These are phyloP conservation scores for Clarireedia monteithiana DNA, from an alignment of 2,329 filamentous ascomycete genomes.

Conservation along the genomic window DNA sequence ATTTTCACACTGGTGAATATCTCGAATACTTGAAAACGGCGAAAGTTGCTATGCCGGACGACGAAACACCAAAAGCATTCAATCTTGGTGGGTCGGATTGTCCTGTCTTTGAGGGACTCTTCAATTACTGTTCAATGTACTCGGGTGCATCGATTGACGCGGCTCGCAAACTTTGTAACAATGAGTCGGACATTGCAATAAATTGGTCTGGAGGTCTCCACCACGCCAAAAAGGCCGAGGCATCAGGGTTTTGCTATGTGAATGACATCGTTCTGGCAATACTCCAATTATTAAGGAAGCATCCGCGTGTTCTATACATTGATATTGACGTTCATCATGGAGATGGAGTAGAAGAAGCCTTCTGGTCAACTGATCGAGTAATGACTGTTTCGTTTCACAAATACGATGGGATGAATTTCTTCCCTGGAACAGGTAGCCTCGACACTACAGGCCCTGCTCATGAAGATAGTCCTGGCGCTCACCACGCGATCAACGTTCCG, in stretches of 20 bases:
- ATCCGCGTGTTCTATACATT: conserved; percentile 85
- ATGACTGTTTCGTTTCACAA: conserved; percentile 97
- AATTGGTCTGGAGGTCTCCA: conserved; percentile 97
- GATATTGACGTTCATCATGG: conserved; percentile 91
- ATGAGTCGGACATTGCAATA: conserved; percentile 89
- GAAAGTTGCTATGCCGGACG: conserved; percentile 56
- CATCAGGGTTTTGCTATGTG: conserved; percentile 96
- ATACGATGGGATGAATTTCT: conserved; percentile 77
- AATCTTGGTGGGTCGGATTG: conserved; percentile 90
- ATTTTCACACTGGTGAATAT: conserved; percentile 85
- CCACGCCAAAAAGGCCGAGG: conserved; percentile 90
- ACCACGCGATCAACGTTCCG: conserved; percentile 85
- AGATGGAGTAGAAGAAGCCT: conserved; percentile 85
- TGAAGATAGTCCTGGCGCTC: conserved; percentile 77
- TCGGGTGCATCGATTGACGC: conserved; percentile 86
- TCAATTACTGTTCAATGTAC: conserved; percentile 91
- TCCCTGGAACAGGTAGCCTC: conserved; percentile 82
- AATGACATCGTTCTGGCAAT: conserved; percentile 97
- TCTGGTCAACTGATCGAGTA: conserved; percentile 81
- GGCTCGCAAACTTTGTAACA: conserved; percentile 76
- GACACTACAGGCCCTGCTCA: conserved; percentile 78
- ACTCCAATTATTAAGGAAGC: conserved; percentile 73
- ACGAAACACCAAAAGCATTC: conserved; percentile 58
- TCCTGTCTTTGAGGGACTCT: conserved; percentile 91
- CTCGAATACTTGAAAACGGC: conserved; percentile 78